Conservation (phyloP, 1,139 yeast genomes). For the Chernovozyma aurita region DNA sequence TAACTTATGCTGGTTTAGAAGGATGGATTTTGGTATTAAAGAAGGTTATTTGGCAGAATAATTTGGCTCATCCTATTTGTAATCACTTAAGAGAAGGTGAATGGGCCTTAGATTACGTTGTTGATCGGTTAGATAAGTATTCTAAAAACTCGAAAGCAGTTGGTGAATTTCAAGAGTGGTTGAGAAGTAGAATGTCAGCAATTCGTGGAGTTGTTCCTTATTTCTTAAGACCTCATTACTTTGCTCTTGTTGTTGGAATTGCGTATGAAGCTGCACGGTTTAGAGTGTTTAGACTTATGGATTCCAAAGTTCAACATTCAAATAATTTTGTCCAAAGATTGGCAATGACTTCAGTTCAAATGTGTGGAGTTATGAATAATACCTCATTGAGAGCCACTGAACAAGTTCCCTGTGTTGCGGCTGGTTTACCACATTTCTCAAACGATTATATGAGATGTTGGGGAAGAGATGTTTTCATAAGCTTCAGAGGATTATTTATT, state of each 20-base stretch:
- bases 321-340: constrained; percentile 75
- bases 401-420: constrained; percentile 77
- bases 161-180: constrained; percentile 60
- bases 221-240: constrained; percentile 80
- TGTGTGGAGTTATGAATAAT: constrained; percentile 71
- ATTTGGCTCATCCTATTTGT: constrained; percentile 80
- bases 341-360: constrained; percentile 80
- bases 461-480: constrained; percentile 95
- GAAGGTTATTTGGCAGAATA: constrained; percentile 60
- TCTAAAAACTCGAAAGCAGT: constrained; percentile 41
- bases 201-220: constrained; percentile 61
- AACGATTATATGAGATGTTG: constrained; percentile 92
- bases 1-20: constrained; percentile 86
- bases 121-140: constrained; percentile 59
- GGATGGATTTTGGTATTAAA: constrained; percentile 82
- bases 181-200: constrained; percentile 59
- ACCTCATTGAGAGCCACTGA: constrained; percentile 71
- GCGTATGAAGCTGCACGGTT: constrained; percentile 78
- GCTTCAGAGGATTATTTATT: constrained; percentile 75
- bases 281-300: constrained; percentile 58
- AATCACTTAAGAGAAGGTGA: constrained; percentile 75
- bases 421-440: constrained; percentile 94
- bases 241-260: constrained; percentile 72
- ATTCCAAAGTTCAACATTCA: constrained; percentile 50
- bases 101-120: constrained; percentile 86